Base-by-base conservation (phyloP, 352 stramenopile genomes). In the Aphanomyces stellatus region DNA sequence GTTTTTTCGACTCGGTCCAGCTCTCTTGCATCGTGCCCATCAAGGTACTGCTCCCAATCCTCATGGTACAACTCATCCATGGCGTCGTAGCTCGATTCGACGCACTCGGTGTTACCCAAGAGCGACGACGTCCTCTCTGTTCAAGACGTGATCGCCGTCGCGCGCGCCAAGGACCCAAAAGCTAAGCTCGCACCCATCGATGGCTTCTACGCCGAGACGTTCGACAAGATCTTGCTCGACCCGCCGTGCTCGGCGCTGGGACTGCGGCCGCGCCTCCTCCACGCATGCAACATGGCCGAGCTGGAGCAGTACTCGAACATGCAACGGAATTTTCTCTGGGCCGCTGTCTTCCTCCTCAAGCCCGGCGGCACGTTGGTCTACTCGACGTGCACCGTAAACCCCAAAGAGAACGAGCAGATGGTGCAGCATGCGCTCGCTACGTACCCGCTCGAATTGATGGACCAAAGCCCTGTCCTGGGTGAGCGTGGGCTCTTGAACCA, bases 351-450 rank as follows among this genome's bases (percentile, higher is more conserved):
- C 40, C 55, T 98, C 61, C 79, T 98, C 6, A 97, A 97, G 69
- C 74, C 76, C 43, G 91, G 91, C 37, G 95, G 93, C 3, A 89
- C 76, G 34, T 83, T 98, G 59, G 93, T 97, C 34, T 98, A 98
- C 72, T 97, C 86, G 31, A 98, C 95, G 17, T 98, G 95, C 62
- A 98, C 93, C 0, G 95, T 98, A 56, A 95, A 97, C 69, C 78
- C 87, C 2, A 74, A 78, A 35, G 93, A 98, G 71, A 98, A 98
- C 66, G 92, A 98, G 71, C 73, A 85, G 51, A 97, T 97, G 80
- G 91, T 98, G 30, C 72, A 72, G 1, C 86, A 96, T 70, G 90
- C 95, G 30, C 75, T 98, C 6, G 71, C 90, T 49, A 81, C 90
- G 15, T 96, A 96, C 70, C 81, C 87, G 6, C 70, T 98, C 49